phyloP scores from a whole-genome alignment of 495 filamentous ascomycete genomes.

The Neohortaea acidophila region DNA sequence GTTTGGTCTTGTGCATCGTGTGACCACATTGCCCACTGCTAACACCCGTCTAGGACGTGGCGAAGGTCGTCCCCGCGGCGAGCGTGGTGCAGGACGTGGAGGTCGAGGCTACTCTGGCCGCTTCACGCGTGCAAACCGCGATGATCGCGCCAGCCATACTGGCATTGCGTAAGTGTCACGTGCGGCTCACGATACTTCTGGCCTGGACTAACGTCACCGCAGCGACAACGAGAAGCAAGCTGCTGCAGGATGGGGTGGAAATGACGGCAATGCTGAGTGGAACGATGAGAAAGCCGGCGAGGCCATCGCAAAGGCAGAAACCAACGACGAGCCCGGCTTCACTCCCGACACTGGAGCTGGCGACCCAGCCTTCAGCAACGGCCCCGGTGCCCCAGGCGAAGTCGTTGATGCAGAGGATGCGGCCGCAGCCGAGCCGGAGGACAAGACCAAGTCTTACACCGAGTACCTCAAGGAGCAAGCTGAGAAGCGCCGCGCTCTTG shows the following conservation, averaged over 20 bases:
- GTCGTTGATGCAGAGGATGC: constrained; percentile 20
- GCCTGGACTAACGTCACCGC: constrained; percentile 12
- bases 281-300: constrained; percentile 80
- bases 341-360: constrained; percentile 27
- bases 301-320: constrained; percentile 52
- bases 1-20: too few relatives aligned
- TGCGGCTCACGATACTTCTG: constrained; percentile 10
- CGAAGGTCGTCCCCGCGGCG: constrained; percentile 33
- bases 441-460: constrained; percentile 72
- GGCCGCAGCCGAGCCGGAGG: constrained; percentile 50
- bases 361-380: constrained; percentile 25
- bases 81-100: constrained; percentile 32
- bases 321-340: constrained; percentile 22
- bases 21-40: too few relatives aligned
- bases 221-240: constrained; percentile 90
- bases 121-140: constrained; percentile 22
- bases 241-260: constrained; percentile 81
- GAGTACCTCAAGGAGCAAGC: constrained; percentile 81
- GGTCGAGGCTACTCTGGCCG: constrained; percentile 42
- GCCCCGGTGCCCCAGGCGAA: constrained; percentile 31
- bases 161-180: constrained; percentile 45
- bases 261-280: constrained; percentile 61
- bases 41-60: too few relatives aligned
- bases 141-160: constrained; percentile 71
- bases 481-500: constrained; percentile 64